These are phyloP conservation scores for Fragaria vesca DNA, from an alignment of 306 rosid species.

Conservation along the genomic window DNA sequence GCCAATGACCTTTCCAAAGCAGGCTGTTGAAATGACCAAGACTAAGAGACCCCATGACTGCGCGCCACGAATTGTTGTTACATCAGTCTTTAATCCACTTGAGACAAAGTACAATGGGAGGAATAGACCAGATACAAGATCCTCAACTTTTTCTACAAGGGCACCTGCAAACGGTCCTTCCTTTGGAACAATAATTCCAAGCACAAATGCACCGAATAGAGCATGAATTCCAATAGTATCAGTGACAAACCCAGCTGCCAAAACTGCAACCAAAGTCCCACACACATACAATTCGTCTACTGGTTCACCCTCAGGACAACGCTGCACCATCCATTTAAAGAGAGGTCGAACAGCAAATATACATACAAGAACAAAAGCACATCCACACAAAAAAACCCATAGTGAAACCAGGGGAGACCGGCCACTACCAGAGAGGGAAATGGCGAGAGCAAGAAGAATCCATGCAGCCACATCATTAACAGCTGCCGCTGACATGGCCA, in stretches of 20 bases:
- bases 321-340: constrained; percentile 59
- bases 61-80: constrained; percentile 66
- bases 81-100: constrained; percentile 86
- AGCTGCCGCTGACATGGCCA: constrained; percentile 97
- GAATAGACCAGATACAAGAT: constrained; percentile 79
- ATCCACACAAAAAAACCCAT: constrained; percentile 72
- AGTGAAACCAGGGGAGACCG: constrained; percentile 72
- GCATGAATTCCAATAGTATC: constrained; percentile 89
- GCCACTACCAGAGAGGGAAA: constrained; percentile 66
- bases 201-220: constrained; percentile 78
- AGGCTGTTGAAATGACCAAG: constrained; percentile 66
- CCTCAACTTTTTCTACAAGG: constrained; percentile 91
- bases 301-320: constrained; percentile 77
- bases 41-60: constrained; percentile 90
- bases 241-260: constrained; percentile 86
- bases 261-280: constrained; percentile 52
- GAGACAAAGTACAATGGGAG: constrained; percentile 85
- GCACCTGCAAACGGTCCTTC: constrained; percentile 74
- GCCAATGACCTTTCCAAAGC: constrained; percentile 79
- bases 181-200: constrained; percentile 77
- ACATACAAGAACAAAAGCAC: constrained; percentile 50
- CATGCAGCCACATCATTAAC: constrained; percentile 88
- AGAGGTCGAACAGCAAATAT: constrained; percentile 46
- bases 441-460: constrained; percentile 91
- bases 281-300: constrained; percentile 68